Percentiles rank a stretch among this genome's conserved stretches.
Conservation (phyloP, 2,329 filamentous ascomycete genomes). For the Aspergillus sp. region DNA sequence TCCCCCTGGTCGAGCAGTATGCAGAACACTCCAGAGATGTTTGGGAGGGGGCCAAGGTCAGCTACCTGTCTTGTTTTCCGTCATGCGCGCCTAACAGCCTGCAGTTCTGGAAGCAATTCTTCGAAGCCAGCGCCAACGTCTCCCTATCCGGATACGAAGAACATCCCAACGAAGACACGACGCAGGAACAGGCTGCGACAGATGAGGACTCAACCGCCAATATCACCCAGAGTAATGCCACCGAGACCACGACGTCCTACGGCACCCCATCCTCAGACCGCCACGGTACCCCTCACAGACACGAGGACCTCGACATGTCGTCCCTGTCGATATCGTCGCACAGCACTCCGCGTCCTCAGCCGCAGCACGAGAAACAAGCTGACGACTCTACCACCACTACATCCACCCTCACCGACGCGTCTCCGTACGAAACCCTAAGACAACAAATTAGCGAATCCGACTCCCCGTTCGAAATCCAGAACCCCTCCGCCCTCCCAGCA, state of each 20-base stretch:
- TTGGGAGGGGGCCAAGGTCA: slow-evolving; percentile 91
- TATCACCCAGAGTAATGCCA: slow-evolving; percentile 32
- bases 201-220: slow-evolving; percentile 48
- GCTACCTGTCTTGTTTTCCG: slow-evolving; percentile 4
- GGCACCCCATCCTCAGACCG: slow-evolving; percentile 31
- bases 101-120: slow-evolving; percentile 99
- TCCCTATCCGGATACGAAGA: slow-evolving; percentile 93
- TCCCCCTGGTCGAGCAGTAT: slow-evolving; percentile 91
- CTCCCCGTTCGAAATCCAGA: slow-evolving; percentile 25
- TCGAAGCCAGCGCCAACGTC: slow-evolving; percentile 95
- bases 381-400: slow-evolving; percentile 32
- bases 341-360: slow-evolving; percentile 39
- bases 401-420: slow-evolving; percentile 50
- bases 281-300: slow-evolving; percentile 18
- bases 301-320: slow-evolving; percentile 39
- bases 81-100: slow-evolving; percentile 2
- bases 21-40: slow-evolving; percentile 86
- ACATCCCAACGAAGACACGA: slow-evolving; percentile 51
- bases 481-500: slow-evolving; percentile 23
- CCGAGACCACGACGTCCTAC: slow-evolving; percentile 33
- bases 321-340: slow-evolving; percentile 35
- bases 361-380: slow-evolving; percentile 15
- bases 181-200: slow-evolving; percentile 43
- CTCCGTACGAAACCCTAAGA: slow-evolving; percentile 66
- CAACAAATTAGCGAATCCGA: slow-evolving; percentile 51